Evolutionary conservation across 129 eudicot species (phyloP).

Genomic region (Lactuca sativa): DNA sequence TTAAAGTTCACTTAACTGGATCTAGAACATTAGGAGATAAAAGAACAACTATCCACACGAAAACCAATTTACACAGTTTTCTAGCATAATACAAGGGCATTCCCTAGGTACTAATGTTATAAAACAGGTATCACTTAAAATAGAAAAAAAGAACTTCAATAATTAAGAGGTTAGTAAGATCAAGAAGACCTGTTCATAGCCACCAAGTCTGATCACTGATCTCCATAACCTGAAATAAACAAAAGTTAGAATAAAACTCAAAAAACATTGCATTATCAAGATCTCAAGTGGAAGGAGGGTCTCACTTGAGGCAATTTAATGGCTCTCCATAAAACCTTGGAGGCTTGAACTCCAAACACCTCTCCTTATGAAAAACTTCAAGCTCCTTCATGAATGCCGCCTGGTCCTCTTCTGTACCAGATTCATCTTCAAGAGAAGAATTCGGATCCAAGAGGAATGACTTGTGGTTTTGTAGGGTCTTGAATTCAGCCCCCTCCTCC

Average conservation of each 20-base stretch:
- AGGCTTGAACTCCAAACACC: constrained; percentile 73
- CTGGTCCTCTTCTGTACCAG: constrained; percentile 85
- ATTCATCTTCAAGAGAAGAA: constrained; percentile 54
- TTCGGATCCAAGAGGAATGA: constrained; percentile 53
- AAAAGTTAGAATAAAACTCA: neutral
- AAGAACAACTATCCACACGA: neutral
- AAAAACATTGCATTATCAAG: neutral
- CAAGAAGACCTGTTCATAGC: constrained; percentile 71
- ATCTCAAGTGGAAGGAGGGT: neutral
- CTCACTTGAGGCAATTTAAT: constrained; percentile 82
- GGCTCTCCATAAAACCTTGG: constrained; percentile 83
- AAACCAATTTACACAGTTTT: constrained; percentile 16
- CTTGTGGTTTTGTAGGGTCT: constrained; percentile 26
- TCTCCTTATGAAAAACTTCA: constrained; percentile 69
- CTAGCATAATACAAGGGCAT: neutral
- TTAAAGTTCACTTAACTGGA: constrained; percentile 11
- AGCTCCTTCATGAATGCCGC: constrained; percentile 73
- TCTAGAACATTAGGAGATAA: neutral
- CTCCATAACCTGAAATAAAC: constrained; percentile 72
- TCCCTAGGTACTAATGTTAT: constrained; percentile 12
- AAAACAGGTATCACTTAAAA: neutral
- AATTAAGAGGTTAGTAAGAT: constrained; percentile 10
- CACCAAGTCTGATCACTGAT: constrained; percentile 79
- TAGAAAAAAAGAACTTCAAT: constrained; percentile 8
- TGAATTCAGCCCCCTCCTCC: constrained; percentile 34